Base-by-base conservation (phyloP, 345 rosid genomes). In the Salix purpurea region DNA sequence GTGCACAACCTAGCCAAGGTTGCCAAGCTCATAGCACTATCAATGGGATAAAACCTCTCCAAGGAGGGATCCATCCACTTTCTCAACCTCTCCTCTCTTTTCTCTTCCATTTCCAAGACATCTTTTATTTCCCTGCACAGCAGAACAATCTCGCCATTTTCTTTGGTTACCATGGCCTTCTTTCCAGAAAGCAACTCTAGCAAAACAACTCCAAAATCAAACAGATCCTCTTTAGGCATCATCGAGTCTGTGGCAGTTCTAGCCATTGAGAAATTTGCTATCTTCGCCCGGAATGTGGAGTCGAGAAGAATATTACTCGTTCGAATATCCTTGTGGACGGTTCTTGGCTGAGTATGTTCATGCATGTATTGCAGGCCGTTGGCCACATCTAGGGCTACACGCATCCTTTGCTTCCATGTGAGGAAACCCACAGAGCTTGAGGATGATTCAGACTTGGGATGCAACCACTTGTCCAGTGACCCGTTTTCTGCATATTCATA, bases 401-500 rank as follows among this genome's bases (percentile, higher is more conserved):
- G 73, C 64, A 91, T 65, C 87, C 92, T 84, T 73, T 87, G 90
- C 67, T 60, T 86, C 92, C 95, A 87, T 2, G 83, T 77, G 19
- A 89, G 84, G 74, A 78, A 79, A 13, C 67, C 69, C 2, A 18
- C 75, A 24, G 76, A 77, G 46, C 79, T 74, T 8, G 84, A 82
- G 24, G 84, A 76, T 11, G 86, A 64, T 19, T 81, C 72, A 18
- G 82, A 71, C 71, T 83, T 77, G 13, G 72, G 72, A 62, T 81
- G 77, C 78, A 91, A 50, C 90, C 90, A 88, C 79, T 87, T 87
- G 62, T 81, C 78, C 67, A 88, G 76, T 1, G 92, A 87, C 21
- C 92, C 91, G 68, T 89, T 89, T 74, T 89, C 89, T 16, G 84
- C 90, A 70, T 82, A 87, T 83, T 91, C 92, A 72, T 83, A 91